Evolutionary conservation across 768 basidiomycete species (phyloP).

Genomic region (Epithele typhae): DNA sequence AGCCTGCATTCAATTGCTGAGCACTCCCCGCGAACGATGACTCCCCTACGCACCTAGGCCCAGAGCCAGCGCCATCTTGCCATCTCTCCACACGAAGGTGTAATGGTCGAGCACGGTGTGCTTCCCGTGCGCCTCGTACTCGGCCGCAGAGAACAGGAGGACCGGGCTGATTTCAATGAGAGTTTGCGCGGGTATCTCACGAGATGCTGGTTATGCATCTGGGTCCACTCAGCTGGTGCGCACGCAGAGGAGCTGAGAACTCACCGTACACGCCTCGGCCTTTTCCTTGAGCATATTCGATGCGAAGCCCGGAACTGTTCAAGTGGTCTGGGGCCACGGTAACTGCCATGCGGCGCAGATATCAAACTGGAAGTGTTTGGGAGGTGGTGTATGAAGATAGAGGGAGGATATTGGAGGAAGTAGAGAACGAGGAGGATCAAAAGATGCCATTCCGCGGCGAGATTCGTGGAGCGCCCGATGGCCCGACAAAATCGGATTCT

Average conservation of each 20-base stretch:
- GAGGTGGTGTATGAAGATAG: too few relatives aligned
- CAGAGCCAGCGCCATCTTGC: slow-evolving; percentile 71
- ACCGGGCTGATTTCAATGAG: slow-evolving; percentile 85
- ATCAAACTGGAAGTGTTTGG: too few relatives aligned
- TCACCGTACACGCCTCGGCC: slow-evolving; percentile 66
- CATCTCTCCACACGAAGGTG: slow-evolving; percentile 71
- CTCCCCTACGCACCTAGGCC: slow-evolving; percentile 73
- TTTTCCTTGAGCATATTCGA: slow-evolving; percentile 41
- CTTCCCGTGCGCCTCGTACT: slow-evolving; percentile 62
- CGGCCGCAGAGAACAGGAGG: slow-evolving; percentile 64
- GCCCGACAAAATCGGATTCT: too few relatives aligned
- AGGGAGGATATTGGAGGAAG: too few relatives aligned
- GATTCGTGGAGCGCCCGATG: too few relatives aligned
- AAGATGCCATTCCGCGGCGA: too few relatives aligned
- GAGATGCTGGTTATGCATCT: slow-evolving; percentile 36
- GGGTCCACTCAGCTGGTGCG: too few relatives aligned
- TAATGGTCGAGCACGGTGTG: slow-evolving; percentile 71
- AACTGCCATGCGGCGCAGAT: too few relatives aligned
- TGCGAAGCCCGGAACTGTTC: slow-evolving; percentile 46
- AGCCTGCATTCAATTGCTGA: too few relatives aligned
- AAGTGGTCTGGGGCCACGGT: slow-evolving; percentile 29
- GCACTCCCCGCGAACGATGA: too few relatives aligned
- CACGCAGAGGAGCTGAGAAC: slow-evolving; percentile 8
- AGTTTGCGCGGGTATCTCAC: slow-evolving; percentile 52
- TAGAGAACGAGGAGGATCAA: too few relatives aligned